Conservation (phyloP, 352 stramenopile genomes). For the Pythium guiyangense region DNA sequence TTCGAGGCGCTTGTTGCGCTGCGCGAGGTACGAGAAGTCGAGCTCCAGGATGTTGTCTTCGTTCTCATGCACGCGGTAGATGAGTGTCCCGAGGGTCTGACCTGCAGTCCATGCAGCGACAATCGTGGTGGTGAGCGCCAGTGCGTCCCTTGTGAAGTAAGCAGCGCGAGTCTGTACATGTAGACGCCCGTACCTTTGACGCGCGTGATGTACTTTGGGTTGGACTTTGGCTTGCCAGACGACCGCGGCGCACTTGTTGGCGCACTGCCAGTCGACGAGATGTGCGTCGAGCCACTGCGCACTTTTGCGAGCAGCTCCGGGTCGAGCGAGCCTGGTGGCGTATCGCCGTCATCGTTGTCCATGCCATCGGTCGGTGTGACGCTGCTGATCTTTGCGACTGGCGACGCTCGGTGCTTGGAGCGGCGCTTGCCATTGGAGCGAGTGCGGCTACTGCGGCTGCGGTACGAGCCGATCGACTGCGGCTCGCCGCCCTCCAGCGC, state of each 20-base stretch:
- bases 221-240: constrained; percentile 10
- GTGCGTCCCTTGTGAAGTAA: not conserved
- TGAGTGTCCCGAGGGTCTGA: constrained; percentile 46
- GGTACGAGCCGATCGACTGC: not conserved
- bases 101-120: constrained; percentile 17
- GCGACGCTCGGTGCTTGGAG: constrained; percentile 3
- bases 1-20: constrained; percentile 51
- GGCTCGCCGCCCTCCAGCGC: not conserved
- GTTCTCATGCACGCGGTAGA: constrained; percentile 55
- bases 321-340: constrained; percentile 6
- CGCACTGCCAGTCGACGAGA: constrained; percentile 6
- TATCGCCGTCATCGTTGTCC: not conserved
- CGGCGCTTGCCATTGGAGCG: constrained; percentile 6
- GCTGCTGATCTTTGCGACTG: constrained; percentile 1
- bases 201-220: constrained; percentile 17
- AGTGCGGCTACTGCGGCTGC: too few species aligned
- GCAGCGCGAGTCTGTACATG: not conserved
- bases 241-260: constrained; percentile 6
- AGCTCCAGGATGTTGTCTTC: constrained; percentile 60
- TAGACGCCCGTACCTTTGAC: constrained; percentile 13
- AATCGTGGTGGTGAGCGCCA: not conserved
- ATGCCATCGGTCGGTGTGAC: not conserved
- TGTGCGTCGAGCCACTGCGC: constrained; percentile 10
- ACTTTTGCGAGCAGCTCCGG: constrained; percentile 9
- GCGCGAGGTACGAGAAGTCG: constrained; percentile 59